These are phyloP conservation scores for Trichoderma oligosporum DNA, from an alignment of 2,329 filamentous ascomycete genomes.

Conservation along the genomic window DNA sequence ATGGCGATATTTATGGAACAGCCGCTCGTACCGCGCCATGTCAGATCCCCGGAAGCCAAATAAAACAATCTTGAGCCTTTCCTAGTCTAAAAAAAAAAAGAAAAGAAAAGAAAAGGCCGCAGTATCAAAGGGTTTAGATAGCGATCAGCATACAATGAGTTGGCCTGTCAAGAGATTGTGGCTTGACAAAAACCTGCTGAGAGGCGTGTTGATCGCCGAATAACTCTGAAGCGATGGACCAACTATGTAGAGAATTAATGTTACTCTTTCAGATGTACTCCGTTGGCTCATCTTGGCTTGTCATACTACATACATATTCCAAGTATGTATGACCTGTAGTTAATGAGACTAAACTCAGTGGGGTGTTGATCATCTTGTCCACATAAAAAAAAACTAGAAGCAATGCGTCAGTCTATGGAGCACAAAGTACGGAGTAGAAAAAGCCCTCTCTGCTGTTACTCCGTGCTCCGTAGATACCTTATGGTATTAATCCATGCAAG, in stretches of 20 bases:
- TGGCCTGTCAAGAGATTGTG: not conserved
- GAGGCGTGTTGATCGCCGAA: not conserved
- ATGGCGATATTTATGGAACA: constrained; percentile 33
- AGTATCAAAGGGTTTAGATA: not conserved
- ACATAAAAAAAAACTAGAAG: not conserved
- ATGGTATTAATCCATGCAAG: not conserved
- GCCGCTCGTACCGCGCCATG: constrained; percentile 33
- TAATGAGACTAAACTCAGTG: constrained; percentile 5
- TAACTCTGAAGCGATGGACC: not conserved
- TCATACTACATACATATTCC: too few relatives aligned
- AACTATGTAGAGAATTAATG: not conserved
- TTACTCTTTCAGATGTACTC: not conserved
- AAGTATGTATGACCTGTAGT: too few relatives aligned
- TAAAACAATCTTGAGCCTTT: not conserved
- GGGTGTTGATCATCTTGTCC: constrained; percentile 15
- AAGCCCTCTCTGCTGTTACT: too few relatives aligned
- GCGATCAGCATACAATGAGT: not conserved
- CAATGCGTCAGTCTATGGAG: constrained; percentile 11
- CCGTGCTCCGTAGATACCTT: too few relatives aligned
- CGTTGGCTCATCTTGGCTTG: constrained; percentile 3
- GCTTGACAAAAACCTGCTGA: not conserved
- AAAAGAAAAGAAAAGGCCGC: not conserved
- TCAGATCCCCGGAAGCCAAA: constrained; percentile 1
- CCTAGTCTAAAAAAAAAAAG: not conserved
- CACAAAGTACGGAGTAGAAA: too few relatives aligned